A percentile compares a stretch with the other conserved stretches of the same genome.
phyloP scores from a whole-genome alignment of 2,329 filamentous ascomycete genomes.

The Sclerotiophoma versabilis region DNA sequence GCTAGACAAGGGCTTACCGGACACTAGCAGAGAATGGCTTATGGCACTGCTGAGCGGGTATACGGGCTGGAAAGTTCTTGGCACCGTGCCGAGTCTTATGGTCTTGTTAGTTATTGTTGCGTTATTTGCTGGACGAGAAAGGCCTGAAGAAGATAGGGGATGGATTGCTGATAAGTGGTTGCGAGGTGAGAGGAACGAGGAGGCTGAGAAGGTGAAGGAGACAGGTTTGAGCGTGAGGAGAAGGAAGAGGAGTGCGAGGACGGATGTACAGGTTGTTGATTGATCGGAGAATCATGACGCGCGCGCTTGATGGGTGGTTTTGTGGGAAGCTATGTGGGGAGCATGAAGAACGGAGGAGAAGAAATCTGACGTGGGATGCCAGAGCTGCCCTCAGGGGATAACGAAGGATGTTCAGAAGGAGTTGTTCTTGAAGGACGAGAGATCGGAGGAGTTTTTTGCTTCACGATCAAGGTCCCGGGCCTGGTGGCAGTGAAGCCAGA shows the following conservation, averaged over 20 bases:
- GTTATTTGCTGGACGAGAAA: background rate
- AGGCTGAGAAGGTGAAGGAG: background rate
- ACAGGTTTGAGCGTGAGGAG: background rate
- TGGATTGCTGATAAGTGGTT: background rate
- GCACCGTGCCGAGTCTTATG: background rate
- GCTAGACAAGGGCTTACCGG: background rate
- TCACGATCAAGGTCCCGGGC: too few species aligned
- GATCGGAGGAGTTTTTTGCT: too few species aligned
- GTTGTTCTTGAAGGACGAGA: too few species aligned
- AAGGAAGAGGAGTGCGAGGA: background rate
- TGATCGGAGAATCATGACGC: background rate
- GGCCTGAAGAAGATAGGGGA: background rate
- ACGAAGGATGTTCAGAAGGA: too few species aligned
- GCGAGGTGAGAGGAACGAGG: background rate
- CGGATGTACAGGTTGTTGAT: constrained; percentile 4
- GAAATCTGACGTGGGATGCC: too few species aligned
- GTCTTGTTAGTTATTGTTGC: background rate
- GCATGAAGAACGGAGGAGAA: background rate
- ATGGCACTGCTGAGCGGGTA: background rate
- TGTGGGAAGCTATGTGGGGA: background rate
- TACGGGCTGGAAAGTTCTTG: constrained; percentile 5
- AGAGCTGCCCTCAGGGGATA: too few species aligned
- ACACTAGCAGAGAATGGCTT: background rate
- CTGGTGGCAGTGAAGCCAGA: too few species aligned
- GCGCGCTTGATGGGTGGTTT: background rate